Percentiles rank a stretch among this genome's conserved stretches.
Evolutionary conservation across 2,329 filamentous ascomycete species (phyloP).

Genomic region (Epichloe bromicola): DNA sequence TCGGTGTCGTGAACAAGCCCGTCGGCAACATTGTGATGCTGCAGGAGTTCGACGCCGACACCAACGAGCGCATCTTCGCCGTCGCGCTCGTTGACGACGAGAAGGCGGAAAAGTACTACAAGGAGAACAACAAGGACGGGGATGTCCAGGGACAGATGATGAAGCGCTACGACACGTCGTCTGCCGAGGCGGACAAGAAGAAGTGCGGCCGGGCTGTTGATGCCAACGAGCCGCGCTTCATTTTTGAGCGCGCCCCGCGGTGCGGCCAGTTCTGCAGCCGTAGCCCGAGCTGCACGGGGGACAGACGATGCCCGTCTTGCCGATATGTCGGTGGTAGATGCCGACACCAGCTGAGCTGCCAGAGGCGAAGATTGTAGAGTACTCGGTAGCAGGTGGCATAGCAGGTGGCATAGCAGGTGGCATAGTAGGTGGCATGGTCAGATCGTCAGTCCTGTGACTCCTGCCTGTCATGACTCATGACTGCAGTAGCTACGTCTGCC

Average conservation of each 20-base stretch:
- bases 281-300: constrained; percentile 2
- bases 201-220: background rate
- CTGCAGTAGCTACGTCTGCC: background rate
- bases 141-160: background rate
- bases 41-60: constrained; percentile 8
- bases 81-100: constrained; percentile 8
- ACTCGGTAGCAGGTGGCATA: too few relatives aligned
- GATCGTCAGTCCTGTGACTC: background rate
- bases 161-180: background rate
- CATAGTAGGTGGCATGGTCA: background rate
- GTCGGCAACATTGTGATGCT: constrained; percentile 6
- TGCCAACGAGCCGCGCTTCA: background rate
- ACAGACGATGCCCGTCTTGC: constrained; percentile 4
- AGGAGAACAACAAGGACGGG: constrained; percentile 5
- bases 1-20: constrained; percentile 9
- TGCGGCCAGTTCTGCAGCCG: constrained; percentile 8
- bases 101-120: constrained; percentile 7
- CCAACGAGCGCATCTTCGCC: constrained; percentile 7
- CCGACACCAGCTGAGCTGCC: constrained; percentile 5
- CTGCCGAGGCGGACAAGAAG: background rate
- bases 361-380: background rate
- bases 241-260: constrained; percentile 5
- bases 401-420: background rate
- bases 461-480: background rate
- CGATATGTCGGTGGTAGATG: constrained; percentile 3